phyloP scores from a whole-genome alignment of 2,329 filamentous ascomycete genomes.

The Diaporthe sp. region DNA sequence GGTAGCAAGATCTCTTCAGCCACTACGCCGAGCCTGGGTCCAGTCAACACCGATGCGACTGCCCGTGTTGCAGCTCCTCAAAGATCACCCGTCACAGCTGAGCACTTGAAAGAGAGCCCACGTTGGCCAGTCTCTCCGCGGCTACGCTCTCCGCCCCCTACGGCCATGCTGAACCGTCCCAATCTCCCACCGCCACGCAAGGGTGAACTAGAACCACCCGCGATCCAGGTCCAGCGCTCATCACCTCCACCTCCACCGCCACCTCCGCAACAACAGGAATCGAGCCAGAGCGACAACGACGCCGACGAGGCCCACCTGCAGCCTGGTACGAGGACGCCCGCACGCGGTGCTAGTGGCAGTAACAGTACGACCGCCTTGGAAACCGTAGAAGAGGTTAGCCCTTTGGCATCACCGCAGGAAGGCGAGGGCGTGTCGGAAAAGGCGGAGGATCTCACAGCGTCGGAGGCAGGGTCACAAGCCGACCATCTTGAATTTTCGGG shows the following conservation, averaged over 20 bases:
- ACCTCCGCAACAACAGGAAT: slow-evolving; percentile 57
- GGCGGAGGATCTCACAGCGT: slow-evolving; percentile 63
- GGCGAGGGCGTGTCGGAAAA: slow-evolving; percentile 59
- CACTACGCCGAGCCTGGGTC: slow-evolving; percentile 76
- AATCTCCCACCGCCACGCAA: slow-evolving; percentile 61
- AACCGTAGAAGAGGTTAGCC: slow-evolving; percentile 92
- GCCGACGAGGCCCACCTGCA: slow-evolving; percentile 64
- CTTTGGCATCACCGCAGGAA: slow-evolving; percentile 76
- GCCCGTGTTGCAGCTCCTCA: slow-evolving; percentile 74
- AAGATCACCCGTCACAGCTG: slow-evolving; percentile 67
- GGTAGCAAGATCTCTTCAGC: slow-evolving; percentile 78
- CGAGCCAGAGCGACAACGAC: slow-evolving; percentile 64
- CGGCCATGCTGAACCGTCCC: slow-evolving; percentile 58
- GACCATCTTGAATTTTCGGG: slow-evolving; percentile 56
- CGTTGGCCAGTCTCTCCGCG: slow-evolving; percentile 85
- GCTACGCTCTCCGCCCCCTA: slow-evolving; percentile 81
- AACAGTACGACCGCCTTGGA: slow-evolving; percentile 74
- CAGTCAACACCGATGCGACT: slow-evolving; percentile 71
- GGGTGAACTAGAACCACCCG: slow-evolving; percentile 64
- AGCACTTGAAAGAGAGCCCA: slow-evolving; percentile 68
- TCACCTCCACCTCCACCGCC: slow-evolving; percentile 58
- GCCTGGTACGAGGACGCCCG: slow-evolving; percentile 72
- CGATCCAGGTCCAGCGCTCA: slow-evolving; percentile 67
- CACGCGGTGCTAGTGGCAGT: slow-evolving; percentile 67
- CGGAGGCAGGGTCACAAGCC: slow-evolving; percentile 58